These are phyloP conservation scores for Talaromyces piceae DNA, from an alignment of 2,329 filamentous ascomycete species.

Conservation along the genomic window DNA sequence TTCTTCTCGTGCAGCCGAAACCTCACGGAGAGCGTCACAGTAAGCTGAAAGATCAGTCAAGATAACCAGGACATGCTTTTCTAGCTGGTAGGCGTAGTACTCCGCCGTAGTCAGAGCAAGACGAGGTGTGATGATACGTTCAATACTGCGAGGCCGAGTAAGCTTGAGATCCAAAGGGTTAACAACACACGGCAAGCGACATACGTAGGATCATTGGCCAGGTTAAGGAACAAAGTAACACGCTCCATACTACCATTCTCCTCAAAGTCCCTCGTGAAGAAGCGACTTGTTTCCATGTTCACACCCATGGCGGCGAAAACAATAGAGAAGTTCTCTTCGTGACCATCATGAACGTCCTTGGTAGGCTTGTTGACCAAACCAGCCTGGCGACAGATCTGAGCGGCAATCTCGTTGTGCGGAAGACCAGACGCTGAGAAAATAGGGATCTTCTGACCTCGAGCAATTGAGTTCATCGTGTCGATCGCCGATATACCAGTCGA, in stretches of 20 bases:
- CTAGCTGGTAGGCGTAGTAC: constrained; percentile 99
- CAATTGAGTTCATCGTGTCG: constrained; percentile 96
- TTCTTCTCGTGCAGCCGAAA: constrained; percentile 96
- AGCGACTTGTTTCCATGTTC: constrained; percentile 96
- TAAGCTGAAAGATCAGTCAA: constrained; percentile 96
- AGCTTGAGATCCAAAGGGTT: constrained; percentile 7
- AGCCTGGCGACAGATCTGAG: constrained; percentile 96
- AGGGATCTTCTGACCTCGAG: constrained; percentile 97
- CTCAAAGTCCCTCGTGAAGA: constrained; percentile 98
- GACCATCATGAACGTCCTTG: constrained; percentile 92
- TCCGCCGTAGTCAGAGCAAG: constrained; percentile 96
- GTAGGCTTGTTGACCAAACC: constrained; percentile 77
- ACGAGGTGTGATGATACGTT: constrained; percentile 99
- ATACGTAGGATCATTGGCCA: constrained; percentile 97
- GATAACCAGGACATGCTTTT: constrained; percentile 99
- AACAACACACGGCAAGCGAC: constrained; percentile 25
- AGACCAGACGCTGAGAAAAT: constrained; percentile 98
- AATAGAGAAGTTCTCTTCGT: constrained; percentile 99
- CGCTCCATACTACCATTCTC: constrained; percentile 98
- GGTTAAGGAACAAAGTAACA: constrained; percentile 94
- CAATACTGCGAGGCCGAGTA: constrained; percentile 56
- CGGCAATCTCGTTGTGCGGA: constrained; percentile 98
- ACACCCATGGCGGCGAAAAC: constrained; percentile 99
- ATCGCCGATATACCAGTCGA: constrained; percentile 98
- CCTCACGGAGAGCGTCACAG: constrained; percentile 97